phyloP scores from a whole-genome alignment of 2,329 filamentous ascomycete genomes.

The Orbilia oligospora region DNA sequence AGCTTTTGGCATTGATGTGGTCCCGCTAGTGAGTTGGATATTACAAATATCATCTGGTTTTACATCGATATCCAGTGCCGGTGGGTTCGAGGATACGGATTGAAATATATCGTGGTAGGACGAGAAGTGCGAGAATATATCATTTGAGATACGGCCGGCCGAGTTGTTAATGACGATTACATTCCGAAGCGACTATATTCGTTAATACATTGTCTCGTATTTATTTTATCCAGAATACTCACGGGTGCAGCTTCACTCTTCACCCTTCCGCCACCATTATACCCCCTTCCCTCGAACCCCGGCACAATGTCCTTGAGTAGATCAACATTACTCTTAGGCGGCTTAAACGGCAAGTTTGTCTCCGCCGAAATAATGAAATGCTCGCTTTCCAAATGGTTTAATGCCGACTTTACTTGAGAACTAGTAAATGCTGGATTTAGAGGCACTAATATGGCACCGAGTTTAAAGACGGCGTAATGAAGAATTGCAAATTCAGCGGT shows the following conservation, averaged over 20 bases:
- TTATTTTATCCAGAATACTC: constrained; percentile 68
- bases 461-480: constrained; percentile 88
- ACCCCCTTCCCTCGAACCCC: constrained; percentile 65
- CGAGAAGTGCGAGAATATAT: constrained; percentile 68
- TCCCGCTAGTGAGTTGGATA: constrained; percentile 89
- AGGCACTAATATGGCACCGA: constrained; percentile 94
- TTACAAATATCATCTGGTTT: constrained; percentile 82
- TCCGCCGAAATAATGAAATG: constrained; percentile 88
- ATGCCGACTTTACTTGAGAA: constrained; percentile 81
- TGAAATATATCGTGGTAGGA: constrained; percentile 69
- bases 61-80: constrained; percentile 65
- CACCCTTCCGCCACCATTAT: constrained; percentile 18
- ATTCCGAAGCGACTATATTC: constrained; percentile 75
- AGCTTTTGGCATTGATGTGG: constrained; percentile 89
- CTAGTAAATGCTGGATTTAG: constrained; percentile 91
- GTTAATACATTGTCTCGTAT: constrained; percentile 69
- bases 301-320: constrained; percentile 67
- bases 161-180: constrained; percentile 87
- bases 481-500: constrained; percentile 84
- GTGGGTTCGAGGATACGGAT: not conserved
- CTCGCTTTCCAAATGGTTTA: constrained; percentile 80
- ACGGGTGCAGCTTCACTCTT: constrained; percentile 51
- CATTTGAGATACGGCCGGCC: constrained; percentile 70
- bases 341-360: constrained; percentile 82
- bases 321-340: constrained; percentile 68